Base-by-base conservation (phyloP, 2,329 filamentous ascomycete species). In the Diplodia intermedia region DNA sequence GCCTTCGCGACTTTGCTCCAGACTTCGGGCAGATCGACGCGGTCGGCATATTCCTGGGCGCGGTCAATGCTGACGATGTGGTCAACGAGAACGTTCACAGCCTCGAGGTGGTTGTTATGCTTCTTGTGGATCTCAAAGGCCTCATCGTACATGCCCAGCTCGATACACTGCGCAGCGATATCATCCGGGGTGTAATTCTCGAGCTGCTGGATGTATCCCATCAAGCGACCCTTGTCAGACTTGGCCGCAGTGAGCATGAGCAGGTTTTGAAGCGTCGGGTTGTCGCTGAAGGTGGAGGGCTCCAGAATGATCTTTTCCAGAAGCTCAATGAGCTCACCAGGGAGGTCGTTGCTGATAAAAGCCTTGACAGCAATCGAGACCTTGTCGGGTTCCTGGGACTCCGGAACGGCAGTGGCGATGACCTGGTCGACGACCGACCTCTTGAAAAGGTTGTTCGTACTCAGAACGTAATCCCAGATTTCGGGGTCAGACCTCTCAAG, bases 251-350 rank as follows among this genome's bases (percentile, higher is more conserved):
- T 99, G 75, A 98, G 90, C 85, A 99, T 92, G 70, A 99, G 88
- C 69, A 99, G 83, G 80, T 99, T 99, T 82, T 99, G 96, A 68
- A 99, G 85, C 79, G 92, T 97, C 76, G 93, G 88, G 81, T 99
- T 99, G 82, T 99, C 96, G 75, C 93, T 97, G 85, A 99, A 99
- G 5, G 92, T 92, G 4, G 94, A 97, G n/a, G 95, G 96, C 84
- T 99, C 95, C n/a, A 99, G 85, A 38, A 99, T 94, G 73, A 99
- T 99, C 89, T 98, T 99, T 85, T 99, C 96, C 20, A 99, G 87
- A 47, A 99, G 88, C 80, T 99, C 96, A 75, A 99, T 98, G 63
- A 99, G 87, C 83, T 99, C 95, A 4, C 90, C 89, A 9, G 95
- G 95, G 72, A 99, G 86, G 76, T 99, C 95, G 68, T 91, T 92